Evolutionary conservation across 2,329 filamentous ascomycete genomes (phyloP).

Genomic region (Cladophialophora carrionii): DNA sequence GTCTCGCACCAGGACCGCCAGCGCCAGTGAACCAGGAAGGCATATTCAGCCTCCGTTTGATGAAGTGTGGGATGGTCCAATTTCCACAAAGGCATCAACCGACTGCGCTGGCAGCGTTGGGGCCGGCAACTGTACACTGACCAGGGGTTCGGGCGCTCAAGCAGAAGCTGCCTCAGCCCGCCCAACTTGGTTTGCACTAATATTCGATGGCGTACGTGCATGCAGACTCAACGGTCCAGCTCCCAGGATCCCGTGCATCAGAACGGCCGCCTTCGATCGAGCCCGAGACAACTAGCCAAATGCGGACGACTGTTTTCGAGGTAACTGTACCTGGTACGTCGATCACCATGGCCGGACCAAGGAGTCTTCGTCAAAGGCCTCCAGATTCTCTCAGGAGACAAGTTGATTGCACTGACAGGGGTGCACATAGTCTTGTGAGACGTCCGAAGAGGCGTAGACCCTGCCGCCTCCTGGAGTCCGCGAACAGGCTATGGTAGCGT

Average conservation of each 20-base stretch:
- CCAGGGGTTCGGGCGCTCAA: not conserved
- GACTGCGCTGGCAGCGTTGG: not conserved
- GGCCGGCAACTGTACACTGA: not conserved
- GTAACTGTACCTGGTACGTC: not conserved
- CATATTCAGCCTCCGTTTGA: not conserved
- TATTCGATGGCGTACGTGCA: not conserved
- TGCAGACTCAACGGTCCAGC: not conserved
- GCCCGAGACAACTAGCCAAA: not conserved
- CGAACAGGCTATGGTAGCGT: not conserved
- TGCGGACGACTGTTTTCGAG: not conserved
- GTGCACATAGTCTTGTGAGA: constrained; percentile 18
- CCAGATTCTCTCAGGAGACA: constrained; percentile 16
- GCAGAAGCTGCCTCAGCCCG: not conserved
- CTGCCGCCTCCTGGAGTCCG: constrained; percentile 4
- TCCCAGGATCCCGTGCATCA: not conserved
- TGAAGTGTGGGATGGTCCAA: not conserved
- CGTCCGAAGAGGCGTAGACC: constrained; percentile 11
- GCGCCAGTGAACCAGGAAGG: not conserved
- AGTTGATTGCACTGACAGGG: constrained; percentile 18
- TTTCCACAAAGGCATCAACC: not conserved
- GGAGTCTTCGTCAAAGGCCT: not conserved
- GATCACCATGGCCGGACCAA: not conserved
- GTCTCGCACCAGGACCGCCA: not conserved
- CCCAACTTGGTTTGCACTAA: not conserved
- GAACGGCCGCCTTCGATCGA: not conserved